phyloP scores from a whole-genome alignment of 306 rosid species.

The Begonia fuchsioides region DNA sequence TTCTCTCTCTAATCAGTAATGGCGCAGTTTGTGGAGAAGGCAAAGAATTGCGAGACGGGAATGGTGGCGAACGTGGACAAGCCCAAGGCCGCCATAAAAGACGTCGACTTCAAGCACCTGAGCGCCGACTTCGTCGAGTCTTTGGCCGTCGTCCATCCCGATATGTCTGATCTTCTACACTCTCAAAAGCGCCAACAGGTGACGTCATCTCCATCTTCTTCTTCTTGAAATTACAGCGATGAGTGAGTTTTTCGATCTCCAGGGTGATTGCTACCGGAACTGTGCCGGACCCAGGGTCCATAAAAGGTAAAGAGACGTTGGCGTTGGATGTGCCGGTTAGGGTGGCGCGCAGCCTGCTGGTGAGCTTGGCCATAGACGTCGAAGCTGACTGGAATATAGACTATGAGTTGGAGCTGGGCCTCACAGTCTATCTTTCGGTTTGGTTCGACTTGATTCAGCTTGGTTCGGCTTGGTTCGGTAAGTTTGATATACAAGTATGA shows the following conservation, averaged over 20 bases:
- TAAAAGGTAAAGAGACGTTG: constrained; percentile 38
- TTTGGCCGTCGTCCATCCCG: constrained; percentile 41
- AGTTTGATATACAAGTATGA: too few relatives aligned
- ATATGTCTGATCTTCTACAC: constrained; percentile 55
- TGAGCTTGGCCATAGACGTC: constrained; percentile 52
- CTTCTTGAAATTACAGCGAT: background rate
- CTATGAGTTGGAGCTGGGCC: constrained; percentile 46
- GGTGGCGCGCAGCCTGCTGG: constrained; percentile 47
- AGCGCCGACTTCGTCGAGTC: constrained; percentile 37
- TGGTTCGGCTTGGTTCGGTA: too few relatives aligned
- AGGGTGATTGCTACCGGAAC: constrained; percentile 65
- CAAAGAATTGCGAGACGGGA: constrained; percentile 35
- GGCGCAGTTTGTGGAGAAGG: constrained; percentile 46
- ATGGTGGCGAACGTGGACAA: constrained; percentile 28
- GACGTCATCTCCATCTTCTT: background rate
- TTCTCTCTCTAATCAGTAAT: constrained; percentile 8
- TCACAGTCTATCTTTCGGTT: constrained; percentile 61
- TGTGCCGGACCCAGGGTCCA: constrained; percentile 69
- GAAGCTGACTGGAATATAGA: constrained; percentile 88
- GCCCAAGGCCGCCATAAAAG: constrained; percentile 53
- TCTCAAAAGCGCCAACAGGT: constrained; percentile 57
- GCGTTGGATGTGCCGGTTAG: constrained; percentile 51
- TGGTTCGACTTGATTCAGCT: too few relatives aligned
- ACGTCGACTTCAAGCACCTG: constrained; percentile 52
- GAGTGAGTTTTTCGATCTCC: background rate